phyloP scores from a whole-genome alignment of 169 alveolate genomes.

The Plasmodium relictum region DNA sequence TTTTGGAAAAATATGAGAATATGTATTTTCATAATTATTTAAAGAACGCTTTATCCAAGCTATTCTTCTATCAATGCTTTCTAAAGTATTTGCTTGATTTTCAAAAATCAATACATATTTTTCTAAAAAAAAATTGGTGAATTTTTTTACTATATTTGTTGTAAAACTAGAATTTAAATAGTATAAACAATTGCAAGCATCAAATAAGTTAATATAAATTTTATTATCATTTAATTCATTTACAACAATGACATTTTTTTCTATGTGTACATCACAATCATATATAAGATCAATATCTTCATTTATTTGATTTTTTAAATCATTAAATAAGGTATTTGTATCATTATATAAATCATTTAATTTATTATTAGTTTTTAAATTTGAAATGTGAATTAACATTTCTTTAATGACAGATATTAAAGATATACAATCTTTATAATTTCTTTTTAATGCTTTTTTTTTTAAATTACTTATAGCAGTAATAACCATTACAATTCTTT shows the following conservation, averaged over 20 bases:
- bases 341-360: slow-evolving; percentile 24
- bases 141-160: slow-evolving; percentile 31
- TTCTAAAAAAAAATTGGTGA: slow-evolving; percentile 56
- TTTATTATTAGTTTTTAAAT: slow-evolving; percentile 22
- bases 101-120: slow-evolving; percentile 47
- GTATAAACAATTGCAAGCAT: slow-evolving; percentile 73
- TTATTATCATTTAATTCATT: slow-evolving; percentile 11
- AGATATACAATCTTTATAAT: slow-evolving; percentile 46
- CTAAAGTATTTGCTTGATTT: slow-evolving; percentile 66
- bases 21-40: slow-evolving; percentile 63
- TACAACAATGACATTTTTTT: slow-evolving; percentile 21
- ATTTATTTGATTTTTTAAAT: slow-evolving; percentile 51
- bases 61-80: slow-evolving; percentile 62
- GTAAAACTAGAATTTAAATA: slow-evolving; percentile 19
- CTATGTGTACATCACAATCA: slow-evolving; percentile 68
- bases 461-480: slow-evolving; percentile 66
- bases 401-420: slow-evolving; percentile 37
- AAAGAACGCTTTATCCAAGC: slow-evolving; percentile 66
- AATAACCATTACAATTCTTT: slow-evolving; percentile 64
- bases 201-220: slow-evolving; percentile 39
- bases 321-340: slow-evolving; percentile 27
- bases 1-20: slow-evolving; percentile 49
- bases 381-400: slow-evolving; percentile 41
- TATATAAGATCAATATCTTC: slow-evolving; percentile 69
- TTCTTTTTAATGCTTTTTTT: slow-evolving; percentile 68